Evolutionary conservation across 495 filamentous ascomycete species (phyloP), one percentile per base, ranked within the genome.

Genomic region (Tuber microsphaerosporum): DNA sequence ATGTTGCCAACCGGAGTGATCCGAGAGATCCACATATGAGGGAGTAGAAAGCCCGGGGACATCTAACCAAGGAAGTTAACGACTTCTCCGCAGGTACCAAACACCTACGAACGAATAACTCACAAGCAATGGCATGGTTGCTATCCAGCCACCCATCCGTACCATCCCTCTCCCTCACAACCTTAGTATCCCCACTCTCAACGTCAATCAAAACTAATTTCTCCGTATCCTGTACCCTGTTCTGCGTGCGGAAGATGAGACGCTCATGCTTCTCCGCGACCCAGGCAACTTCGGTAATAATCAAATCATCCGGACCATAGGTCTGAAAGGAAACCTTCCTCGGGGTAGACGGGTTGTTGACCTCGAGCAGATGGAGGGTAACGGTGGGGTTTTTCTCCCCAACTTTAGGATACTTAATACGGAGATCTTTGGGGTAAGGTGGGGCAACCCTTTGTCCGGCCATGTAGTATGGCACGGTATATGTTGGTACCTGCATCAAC

Each of bases 71-170:
- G 9, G 70, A 68, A 48, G 43, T 82, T 2, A 43, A 72, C 34
- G 34, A 77, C 76, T n/a, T 8, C 48, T n/a, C 34, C 78, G 2
- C 3, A 39, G 17, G 22, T 6, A 73, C 16, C 44, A 41, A n/a
- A 56, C 22, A 56, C 48, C 7, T 20, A 19, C 10, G 19, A 8
- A 26, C 16, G n/a, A 42, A 39, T 12, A 19, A 12, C 34, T 44
- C 8, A 72, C 72, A 90, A 31, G 76, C 75, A 71, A 89, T 88
- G 2, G 87, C 85, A 5, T 84, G 74, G 71, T 85, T 84, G 75
- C 88, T 86, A 61, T 90, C 88, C 20, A 90, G 79, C 88, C 88
- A 90, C 2, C 88, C 88, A 70, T 88, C 87, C 0, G 84, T 84
- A 8, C 84, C 88, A 73, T 89, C 84, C 34, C 88, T 82, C 81